Percentiles rank a stretch among this genome's conserved stretches.
phyloP scores from a whole-genome alignment of 805 yeast species.

The Millerozyma miso region DNA sequence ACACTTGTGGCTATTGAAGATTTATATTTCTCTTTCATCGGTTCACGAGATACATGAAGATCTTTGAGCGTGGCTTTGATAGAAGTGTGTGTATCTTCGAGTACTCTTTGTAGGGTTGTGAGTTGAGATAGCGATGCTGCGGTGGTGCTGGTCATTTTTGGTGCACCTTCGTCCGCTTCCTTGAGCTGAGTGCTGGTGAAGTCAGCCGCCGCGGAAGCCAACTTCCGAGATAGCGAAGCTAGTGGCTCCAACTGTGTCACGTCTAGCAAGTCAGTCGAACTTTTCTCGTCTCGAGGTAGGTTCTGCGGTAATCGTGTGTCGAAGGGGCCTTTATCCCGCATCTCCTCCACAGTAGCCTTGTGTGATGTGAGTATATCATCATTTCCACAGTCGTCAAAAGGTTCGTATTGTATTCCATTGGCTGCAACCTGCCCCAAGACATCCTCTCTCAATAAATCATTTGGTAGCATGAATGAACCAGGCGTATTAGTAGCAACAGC shows the following conservation, averaged over 20 bases:
- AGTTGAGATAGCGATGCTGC: not conserved
- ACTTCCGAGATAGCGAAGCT: not conserved
- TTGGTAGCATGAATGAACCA: not conserved
- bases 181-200: not conserved
- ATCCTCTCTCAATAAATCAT: not conserved
- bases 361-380: not conserved
- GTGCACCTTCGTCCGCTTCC: not conserved
- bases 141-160: not conserved
- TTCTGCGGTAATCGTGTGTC: not conserved
- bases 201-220: not conserved
- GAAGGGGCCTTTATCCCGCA: not conserved
- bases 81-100: conserved; percentile 14
- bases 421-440: not conserved
- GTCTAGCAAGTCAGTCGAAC: not conserved
- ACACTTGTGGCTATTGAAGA: conserved; percentile 24
- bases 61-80: conserved; percentile 17
- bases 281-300: not conserved
- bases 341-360: not conserved
- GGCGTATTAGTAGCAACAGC: not conserved
- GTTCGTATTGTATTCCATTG: not conserved
- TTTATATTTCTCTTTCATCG: conserved; percentile 18
- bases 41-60: conserved; percentile 14
- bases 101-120: not conserved
- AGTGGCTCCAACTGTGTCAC: not conserved
- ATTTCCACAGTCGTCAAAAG: not conserved